Evolutionary conservation across 352 stramenopile species (phyloP), one percentile per base, ranked within the genome.

Genomic region (Aphanomyces euteiches): DNA sequence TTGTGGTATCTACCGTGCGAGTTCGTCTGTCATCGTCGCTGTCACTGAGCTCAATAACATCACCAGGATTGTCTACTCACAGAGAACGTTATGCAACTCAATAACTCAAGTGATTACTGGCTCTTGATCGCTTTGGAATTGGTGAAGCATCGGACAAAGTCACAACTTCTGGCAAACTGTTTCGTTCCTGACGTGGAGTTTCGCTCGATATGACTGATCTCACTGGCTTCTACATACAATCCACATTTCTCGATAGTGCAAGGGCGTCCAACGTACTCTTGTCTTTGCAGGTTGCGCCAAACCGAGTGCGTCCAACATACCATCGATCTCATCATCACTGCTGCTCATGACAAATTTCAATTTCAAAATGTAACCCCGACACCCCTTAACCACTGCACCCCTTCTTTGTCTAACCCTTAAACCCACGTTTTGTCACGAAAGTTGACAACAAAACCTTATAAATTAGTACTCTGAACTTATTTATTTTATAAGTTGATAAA

Each of bases 271-370:
- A 8, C 50, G 50, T 19, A 58, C 50, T 3, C 54, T 61, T 13
- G 28, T 7, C 28, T 61, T 3, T 10, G 54, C 39, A 37, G 28
- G 28, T 28, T 19, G 54, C 21, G 36, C 13, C 19, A 67, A 45
- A 8, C 59, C 59, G 12, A 67, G 17, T 7, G 39, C 59, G 41
- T 48, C 19, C 10, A 67, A 45, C n/a, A 67, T 67, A 7, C 40
- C 41, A 36, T 67, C 19, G 39, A 67, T 53, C n/a, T 56, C 59
- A 13, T 36, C 37, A 34, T 67, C 59, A 5, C 54, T 61, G 15
- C 43, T 37, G 54, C 54, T 61, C 54, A 61, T 61, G 19, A 37
- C 5, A n/a, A 19, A 19, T 58, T 19, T 34, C 28, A 58, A 38
- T 19, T 21, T 19, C 50, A 19, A 58, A 58, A 58, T 21, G 3